phyloP scores from a whole-genome alignment of 2,329 filamentous ascomycete genomes.

The Epichloe gansuensis region DNA sequence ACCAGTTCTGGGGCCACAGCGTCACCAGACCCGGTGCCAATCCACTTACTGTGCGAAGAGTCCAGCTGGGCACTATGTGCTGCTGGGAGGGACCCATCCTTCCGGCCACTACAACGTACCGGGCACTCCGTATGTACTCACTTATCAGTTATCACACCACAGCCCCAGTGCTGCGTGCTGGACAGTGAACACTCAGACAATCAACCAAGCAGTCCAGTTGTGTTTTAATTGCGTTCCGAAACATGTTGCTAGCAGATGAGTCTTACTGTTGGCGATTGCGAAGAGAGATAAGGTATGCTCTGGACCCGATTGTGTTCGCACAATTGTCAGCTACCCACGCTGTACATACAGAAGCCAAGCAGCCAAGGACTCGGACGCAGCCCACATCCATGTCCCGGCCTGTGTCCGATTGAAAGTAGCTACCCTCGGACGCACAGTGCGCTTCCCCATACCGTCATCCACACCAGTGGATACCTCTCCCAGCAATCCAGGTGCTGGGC shows the following conservation, averaged over 20 bases:
- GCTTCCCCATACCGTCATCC: background rate
- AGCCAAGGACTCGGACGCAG: background rate
- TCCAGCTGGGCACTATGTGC: background rate
- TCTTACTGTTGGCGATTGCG: too few species aligned
- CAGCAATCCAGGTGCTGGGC: background rate
- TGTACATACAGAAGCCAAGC: background rate
- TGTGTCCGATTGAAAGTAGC: background rate
- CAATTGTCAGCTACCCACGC: background rate
- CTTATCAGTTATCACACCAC: background rate
- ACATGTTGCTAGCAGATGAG: too few species aligned
- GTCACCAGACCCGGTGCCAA: constrained; percentile 6
- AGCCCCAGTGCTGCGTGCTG: background rate
- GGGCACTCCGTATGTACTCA: background rate
- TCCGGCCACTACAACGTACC: constrained; percentile 1
- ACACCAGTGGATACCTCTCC: background rate
- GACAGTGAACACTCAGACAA: background rate
- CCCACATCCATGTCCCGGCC: background rate
- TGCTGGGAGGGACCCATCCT: constrained; percentile 1
- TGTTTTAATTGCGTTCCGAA: too few species aligned
- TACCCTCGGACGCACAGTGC: constrained; percentile 5
- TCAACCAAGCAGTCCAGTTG: too few species aligned
- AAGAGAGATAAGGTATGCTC: too few species aligned
- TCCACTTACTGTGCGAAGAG: constrained; percentile 7
- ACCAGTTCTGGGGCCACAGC: constrained; percentile 2
- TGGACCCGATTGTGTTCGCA: too few species aligned